These are phyloP conservation scores for Kuraishia molischiana DNA, from an alignment of 805 yeast species.

Conservation along the genomic window DNA sequence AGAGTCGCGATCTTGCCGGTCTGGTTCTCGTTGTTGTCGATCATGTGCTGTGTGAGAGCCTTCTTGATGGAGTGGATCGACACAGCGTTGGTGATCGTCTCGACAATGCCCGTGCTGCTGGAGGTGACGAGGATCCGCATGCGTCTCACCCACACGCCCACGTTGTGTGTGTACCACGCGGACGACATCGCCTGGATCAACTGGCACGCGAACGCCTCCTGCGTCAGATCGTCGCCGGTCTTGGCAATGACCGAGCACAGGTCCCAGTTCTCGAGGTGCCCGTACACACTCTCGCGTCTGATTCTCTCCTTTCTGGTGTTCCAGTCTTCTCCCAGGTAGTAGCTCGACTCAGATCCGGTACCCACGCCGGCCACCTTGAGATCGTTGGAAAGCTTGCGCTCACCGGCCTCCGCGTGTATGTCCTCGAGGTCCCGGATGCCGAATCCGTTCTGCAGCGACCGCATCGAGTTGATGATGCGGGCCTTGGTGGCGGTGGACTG, in stretches of 20 bases:
- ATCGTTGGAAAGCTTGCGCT: conserved; percentile 86
- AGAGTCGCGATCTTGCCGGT: conserved; percentile 64
- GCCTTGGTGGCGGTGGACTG: conserved; percentile 62
- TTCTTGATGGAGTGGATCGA: conserved; percentile 93
- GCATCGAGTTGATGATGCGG: conserved; percentile 64
- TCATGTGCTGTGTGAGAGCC: conserved; percentile 70
- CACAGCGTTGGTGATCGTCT: conserved; percentile 90
- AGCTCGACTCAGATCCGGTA: conserved; percentile 20
- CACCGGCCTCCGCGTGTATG: conserved; percentile 70
- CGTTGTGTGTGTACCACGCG: conserved; percentile 64
- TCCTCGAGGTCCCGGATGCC: conserved; percentile 41
- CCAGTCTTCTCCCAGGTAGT: conserved; percentile 90
- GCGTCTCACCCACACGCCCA: conserved; percentile 82
- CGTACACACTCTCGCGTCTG: conserved; percentile 66
- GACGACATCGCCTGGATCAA: conserved; percentile 78
- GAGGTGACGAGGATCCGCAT: conserved; percentile 92
- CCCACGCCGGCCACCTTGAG: conserved; percentile 70
- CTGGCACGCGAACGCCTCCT: conserved; percentile 97
- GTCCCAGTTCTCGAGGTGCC: conserved; percentile 90
- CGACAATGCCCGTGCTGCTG: conserved; percentile 85
- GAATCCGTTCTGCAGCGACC: conserved; percentile 60
- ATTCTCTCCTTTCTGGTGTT: conserved; percentile 70
- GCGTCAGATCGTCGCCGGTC: conserved; percentile 92
- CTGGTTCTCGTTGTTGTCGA: conserved; percentile 57
- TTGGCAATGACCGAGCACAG: conserved; percentile 91